phyloP scores from a whole-genome alignment of 345 rosid genomes.

The Streptanthus diversifolius region DNA sequence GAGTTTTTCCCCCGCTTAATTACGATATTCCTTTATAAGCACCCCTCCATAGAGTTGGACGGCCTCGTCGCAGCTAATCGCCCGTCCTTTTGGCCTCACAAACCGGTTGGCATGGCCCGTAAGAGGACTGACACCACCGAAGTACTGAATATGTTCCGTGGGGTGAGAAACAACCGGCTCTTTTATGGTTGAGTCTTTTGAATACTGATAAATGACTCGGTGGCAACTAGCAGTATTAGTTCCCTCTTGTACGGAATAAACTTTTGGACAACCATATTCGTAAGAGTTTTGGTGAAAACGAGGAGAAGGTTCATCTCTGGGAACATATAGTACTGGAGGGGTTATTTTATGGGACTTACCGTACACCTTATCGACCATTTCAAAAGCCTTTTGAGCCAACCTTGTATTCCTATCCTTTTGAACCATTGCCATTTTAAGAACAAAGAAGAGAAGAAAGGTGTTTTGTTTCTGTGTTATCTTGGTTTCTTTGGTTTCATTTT shows the following conservation, averaged over 20 bases:
- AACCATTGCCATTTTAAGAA: conserved; percentile 24
- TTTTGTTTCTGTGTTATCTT: conserved; percentile 3
- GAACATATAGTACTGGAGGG: conserved; percentile 3
- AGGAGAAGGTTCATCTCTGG: conserved; percentile 15
- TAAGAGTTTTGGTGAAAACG: conserved; percentile 2
- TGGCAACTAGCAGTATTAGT: not conserved
- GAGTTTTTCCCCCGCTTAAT: conserved; percentile 3
- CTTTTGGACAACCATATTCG: conserved; percentile 18
- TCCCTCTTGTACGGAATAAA: conserved; percentile 19
- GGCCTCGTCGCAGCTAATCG: conserved; percentile 34
- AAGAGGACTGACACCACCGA: conserved; percentile 9
- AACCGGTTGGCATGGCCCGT: not conserved
- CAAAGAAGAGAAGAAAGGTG: conserved; percentile 9
- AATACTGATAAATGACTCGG: conserved; percentile 14
- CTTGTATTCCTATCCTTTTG: conserved; percentile 24
- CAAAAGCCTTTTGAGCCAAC: conserved; percentile 23
- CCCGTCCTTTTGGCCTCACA: conserved; percentile 15
- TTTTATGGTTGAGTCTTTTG: conserved; percentile 11
- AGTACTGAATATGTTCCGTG: conserved; percentile 7
- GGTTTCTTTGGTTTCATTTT: conserved; percentile 15
- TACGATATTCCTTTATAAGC: conserved; percentile 29
- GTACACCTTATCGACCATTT: conserved; percentile 18
- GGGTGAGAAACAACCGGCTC: conserved; percentile 18
- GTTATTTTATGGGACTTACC: conserved; percentile 4
- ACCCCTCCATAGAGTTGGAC: conserved; percentile 29